phyloP scores from a whole-genome alignment of 306 rosid genomes.

The Quercus suber region DNA sequence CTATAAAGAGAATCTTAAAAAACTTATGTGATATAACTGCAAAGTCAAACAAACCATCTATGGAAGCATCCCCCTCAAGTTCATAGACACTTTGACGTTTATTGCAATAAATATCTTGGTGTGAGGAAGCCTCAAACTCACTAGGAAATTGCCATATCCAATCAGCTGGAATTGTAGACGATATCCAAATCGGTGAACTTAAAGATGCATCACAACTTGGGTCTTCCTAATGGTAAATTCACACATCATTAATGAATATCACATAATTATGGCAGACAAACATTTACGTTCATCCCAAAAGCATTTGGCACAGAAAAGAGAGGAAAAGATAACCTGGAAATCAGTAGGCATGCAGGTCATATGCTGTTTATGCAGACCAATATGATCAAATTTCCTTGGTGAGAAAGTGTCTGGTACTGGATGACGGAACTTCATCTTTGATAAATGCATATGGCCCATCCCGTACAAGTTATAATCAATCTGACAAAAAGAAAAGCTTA shows the following conservation, averaged over 20 bases:
- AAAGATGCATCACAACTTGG: constrained; percentile 32
- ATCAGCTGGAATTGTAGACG: constrained; percentile 56
- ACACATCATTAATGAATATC: constrained; percentile 17
- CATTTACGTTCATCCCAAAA: too few relatives aligned
- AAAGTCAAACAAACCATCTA: constrained; percentile 70
- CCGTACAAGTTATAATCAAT: constrained; percentile 41
- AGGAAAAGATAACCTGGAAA: constrained; percentile 27
- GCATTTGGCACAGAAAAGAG: neutral
- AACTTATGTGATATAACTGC: neutral
- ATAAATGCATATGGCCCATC: constrained; percentile 42
- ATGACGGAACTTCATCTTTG: constrained; percentile 78
- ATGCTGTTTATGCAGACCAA: constrained; percentile 25
- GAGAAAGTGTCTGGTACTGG: constrained; percentile 57
- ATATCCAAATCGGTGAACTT: constrained; percentile 56
- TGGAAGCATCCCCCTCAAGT: constrained; percentile 85
- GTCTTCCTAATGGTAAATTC: constrained; percentile 60
- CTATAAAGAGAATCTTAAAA: neutral
- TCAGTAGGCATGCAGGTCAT: constrained; percentile 31
- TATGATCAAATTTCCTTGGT: constrained; percentile 28
- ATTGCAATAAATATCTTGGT: constrained; percentile 31
- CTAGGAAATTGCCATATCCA: constrained; percentile 64
- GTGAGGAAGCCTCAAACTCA: constrained; percentile 39
- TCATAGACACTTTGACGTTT: constrained; percentile 82
- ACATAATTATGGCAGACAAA: constrained; percentile 2
- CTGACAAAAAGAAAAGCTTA: constrained; percentile 25